Conservation (phyloP, 306 rosid genomes). For the Heteromeles arbutifolia region DNA sequence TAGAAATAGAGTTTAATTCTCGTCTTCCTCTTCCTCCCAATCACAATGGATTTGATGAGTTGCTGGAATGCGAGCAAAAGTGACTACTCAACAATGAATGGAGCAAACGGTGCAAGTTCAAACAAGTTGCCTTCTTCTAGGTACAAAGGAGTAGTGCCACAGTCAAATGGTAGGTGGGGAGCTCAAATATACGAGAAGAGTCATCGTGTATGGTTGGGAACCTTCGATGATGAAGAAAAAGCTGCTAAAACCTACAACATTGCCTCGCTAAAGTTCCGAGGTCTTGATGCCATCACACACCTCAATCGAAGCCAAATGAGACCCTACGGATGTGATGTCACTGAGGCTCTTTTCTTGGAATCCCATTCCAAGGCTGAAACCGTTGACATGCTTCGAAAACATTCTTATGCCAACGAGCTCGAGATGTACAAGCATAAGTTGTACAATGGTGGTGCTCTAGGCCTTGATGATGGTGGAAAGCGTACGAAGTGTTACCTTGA, state of each 20-base stretch:
- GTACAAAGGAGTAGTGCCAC: constrained; percentile 41
- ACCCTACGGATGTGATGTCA: neutral
- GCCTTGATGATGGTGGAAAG: neutral
- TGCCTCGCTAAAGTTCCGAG: constrained; percentile 30
- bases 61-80: too few species aligned
- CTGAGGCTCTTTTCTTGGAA: constrained; percentile 11
- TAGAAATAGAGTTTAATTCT: too few species aligned
- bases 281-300: constrained; percentile 23
- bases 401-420: constrained; percentile 30
- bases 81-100: too few species aligned
- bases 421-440: constrained; percentile 21
- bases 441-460: neutral
- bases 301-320: neutral
- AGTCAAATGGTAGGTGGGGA: constrained; percentile 47
- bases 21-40: too few species aligned
- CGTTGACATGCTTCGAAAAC: constrained; percentile 41
- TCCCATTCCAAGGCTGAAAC: constrained; percentile 38
- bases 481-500: neutral
- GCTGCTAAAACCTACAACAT: constrained; percentile 39
- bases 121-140: constrained; percentile 28
- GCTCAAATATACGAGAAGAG: constrained; percentile 44
- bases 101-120: constrained; percentile 5
- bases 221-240: constrained; percentile 29
- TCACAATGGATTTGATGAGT: too few species aligned
- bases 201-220: constrained; percentile 42